Base-by-base conservation (phyloP, 106 monocot species). In the Allium fistulosum region DNA sequence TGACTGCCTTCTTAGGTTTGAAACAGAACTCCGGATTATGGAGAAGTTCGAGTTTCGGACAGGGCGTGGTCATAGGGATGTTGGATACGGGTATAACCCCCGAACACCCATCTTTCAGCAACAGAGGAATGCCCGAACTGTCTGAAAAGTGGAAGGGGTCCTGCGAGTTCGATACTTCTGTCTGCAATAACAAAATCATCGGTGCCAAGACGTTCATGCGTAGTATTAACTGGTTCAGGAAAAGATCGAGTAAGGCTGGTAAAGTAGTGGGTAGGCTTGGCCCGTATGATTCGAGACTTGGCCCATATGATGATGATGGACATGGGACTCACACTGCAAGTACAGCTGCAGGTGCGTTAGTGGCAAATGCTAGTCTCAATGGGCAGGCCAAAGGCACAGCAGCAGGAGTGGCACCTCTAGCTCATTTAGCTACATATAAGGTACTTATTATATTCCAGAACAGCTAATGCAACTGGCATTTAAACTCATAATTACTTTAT, bases 311-410 rank as follows among this genome's bases (percentile, higher is more conserved):
- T 28, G 48, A 17, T 4, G 49, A 57, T 1, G 77, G 73, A 7
- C 86, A 86, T 51, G 86, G 82, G 12, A 81, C 74, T 7, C 84
- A 81, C 52, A 74, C 72, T 0, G 73, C 84, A 7, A 71, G 76
- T 62, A 81, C 73, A 0, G 88, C 81, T 4, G 79, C 73, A 1
- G 84, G 79, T 4, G 76, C 66, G 2, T 59, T 60, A 46, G 79
- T 82, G 0, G 49, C 16, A 2, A 51, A 61, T 9, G 70, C 78
- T 18, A 47, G 37, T 0, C 52, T 72, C 8, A 28, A 63, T 17
- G 73, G 77, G 1, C 51, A 61, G 3, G 77, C 64, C 11, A 28
- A 27, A 13, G 81, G 79, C 9, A 65, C 47, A 3, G 76, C 81
- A 10, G 59, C 72, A 8, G 84, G 81, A 10, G 72, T 76, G 11